Percentiles rank a stretch among this genome's conserved stretches.
phyloP scores from a whole-genome alignment of 2,329 filamentous ascomycete genomes.

The Pezicula radicicola region DNA sequence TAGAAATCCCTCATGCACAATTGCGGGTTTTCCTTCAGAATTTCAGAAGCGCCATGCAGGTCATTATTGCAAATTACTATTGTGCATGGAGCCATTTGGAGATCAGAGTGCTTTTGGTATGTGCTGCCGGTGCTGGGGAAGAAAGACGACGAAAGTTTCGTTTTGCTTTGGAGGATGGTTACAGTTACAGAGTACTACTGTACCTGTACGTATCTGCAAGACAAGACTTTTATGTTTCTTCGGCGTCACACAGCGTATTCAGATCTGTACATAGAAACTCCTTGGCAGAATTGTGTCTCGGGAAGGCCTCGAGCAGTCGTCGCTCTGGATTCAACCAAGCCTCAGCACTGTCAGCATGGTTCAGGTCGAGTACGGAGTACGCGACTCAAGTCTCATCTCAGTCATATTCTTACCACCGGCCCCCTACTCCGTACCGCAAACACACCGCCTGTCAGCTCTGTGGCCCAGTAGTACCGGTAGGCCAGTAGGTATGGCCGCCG shows the following conservation, averaged over 20 bases:
- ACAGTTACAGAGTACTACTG: too few relatives aligned
- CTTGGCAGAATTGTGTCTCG: too few relatives aligned
- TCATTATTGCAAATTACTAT: background rate
- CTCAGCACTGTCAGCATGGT: background rate
- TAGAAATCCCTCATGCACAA: constrained; percentile 2
- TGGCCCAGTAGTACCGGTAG: too few relatives aligned
- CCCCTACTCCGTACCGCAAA: background rate
- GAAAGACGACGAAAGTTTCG: background rate
- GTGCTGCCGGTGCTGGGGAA: background rate
- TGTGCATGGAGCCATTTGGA: background rate
- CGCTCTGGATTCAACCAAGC: background rate
- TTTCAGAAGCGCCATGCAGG: background rate
- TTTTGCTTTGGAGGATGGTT: background rate
- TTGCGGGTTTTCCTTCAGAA: background rate
- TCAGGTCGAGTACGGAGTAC: background rate
- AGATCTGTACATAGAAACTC: too few relatives aligned
- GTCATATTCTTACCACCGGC: background rate
- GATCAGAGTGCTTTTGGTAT: background rate
- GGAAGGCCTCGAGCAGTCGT: too few relatives aligned
- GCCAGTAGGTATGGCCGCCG: too few relatives aligned
- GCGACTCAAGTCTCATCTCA: background rate
- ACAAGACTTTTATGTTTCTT: too few relatives aligned
- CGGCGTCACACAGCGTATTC: too few relatives aligned
- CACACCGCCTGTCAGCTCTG: too few relatives aligned
- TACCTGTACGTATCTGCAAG: too few relatives aligned